phyloP scores from a whole-genome alignment of 371 early-diverging fungal genomes.

The Actinomucor elegans region DNA sequence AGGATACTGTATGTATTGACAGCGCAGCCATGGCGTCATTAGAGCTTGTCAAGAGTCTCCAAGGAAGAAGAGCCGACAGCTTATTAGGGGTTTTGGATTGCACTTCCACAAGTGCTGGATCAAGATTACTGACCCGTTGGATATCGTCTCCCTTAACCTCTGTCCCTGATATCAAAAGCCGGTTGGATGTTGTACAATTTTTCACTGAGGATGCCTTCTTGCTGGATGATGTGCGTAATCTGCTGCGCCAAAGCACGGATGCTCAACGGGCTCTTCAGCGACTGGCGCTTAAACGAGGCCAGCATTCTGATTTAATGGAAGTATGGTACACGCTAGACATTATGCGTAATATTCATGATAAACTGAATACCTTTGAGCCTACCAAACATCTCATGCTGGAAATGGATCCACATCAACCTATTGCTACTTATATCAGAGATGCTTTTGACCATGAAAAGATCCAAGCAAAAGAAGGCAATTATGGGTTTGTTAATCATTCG shows the following conservation, averaged over 20 bases:
- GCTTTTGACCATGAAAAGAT: conserved; percentile 47
- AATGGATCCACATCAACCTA: conserved; percentile 29
- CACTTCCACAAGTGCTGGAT: conserved; percentile 82
- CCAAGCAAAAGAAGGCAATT: conserved; percentile 37
- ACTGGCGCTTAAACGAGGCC: conserved; percentile 63
- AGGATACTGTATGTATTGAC: conserved; percentile 59
- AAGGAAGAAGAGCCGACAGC: conserved; percentile 56
- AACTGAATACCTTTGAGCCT: conserved; percentile 10
- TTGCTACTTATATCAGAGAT: conserved; percentile 32
- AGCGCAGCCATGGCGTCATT: conserved; percentile 59
- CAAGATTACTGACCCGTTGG: conserved; percentile 70
- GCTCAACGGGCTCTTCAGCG: conserved; percentile 72
- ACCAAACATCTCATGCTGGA: neutral
- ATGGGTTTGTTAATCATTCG: conserved; percentile 49
- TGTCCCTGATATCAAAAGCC: conserved; percentile 51
- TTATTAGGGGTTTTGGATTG: conserved; percentile 68
- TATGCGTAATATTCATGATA: conserved; percentile 35
- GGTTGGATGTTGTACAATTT: conserved; percentile 72
- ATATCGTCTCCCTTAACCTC: conserved; percentile 68
- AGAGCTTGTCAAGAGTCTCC: conserved; percentile 54
- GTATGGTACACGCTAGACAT: conserved; percentile 57
- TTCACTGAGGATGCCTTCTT: conserved; percentile 54
- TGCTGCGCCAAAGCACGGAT: conserved; percentile 62
- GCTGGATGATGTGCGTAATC: conserved; percentile 48
- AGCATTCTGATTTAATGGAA: conserved; percentile 66